These are phyloP conservation scores for Debaryomyces hansenii DNA, from an alignment of 805 yeast species.

Conservation along the genomic window DNA sequence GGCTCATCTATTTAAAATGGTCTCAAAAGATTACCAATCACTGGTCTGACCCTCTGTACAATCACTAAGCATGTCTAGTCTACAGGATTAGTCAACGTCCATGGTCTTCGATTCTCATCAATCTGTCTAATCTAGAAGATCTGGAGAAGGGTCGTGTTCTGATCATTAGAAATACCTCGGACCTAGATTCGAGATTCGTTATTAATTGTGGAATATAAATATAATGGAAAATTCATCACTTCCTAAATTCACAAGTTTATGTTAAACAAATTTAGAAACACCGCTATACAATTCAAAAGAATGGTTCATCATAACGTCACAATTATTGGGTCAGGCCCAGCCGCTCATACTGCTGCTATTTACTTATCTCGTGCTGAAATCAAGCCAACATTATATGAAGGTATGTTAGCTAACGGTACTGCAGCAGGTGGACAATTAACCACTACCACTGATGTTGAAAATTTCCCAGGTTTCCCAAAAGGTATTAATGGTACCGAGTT, in stretches of 20 bases:
- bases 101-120: too few relatives aligned
- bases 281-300: slow-evolving; percentile 25
- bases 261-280: slow-evolving; percentile 2
- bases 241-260: slow-evolving; percentile 6
- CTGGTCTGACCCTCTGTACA: too few relatives aligned
- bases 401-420: slow-evolving; percentile 94
- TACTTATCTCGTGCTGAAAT: slow-evolving; percentile 96
- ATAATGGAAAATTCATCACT: slow-evolving; percentile 1
- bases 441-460: slow-evolving; percentile 97
- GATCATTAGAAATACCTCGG: slow-evolving; percentile 2
- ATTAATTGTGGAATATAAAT: slow-evolving; percentile 3
- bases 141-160: slow-evolving; percentile 1
- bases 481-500: slow-evolving; percentile 85
- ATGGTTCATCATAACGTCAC: slow-evolving; percentile 86
- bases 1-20: too few relatives aligned
- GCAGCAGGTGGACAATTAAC: slow-evolving; percentile 99
- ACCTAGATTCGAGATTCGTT: neutral
- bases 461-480: slow-evolving; percentile 98
- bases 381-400: slow-evolving; percentile 91
- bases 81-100: too few relatives aligned
- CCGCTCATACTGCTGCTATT: slow-evolving; percentile 99
- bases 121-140: neutral
- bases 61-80: too few relatives aligned
- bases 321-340: slow-evolving; percentile 96
- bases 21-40: too few relatives aligned